A percentile compares a stretch with the other conserved stretches of the same genome.
Conservation (phyloP, 805 yeast genomes). For the Komagataella pseudopastoris region DNA sequence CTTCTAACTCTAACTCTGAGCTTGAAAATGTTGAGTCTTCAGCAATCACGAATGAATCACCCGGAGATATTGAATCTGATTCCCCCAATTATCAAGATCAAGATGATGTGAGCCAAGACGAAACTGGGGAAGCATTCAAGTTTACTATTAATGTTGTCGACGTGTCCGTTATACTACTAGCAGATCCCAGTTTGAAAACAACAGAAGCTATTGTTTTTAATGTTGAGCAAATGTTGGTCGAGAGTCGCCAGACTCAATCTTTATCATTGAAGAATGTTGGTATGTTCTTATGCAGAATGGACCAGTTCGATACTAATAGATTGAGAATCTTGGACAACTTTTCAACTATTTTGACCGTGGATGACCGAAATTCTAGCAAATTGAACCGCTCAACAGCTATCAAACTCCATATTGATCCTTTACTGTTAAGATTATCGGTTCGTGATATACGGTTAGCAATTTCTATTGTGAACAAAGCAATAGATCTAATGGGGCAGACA, state of each 20-base stretch:
- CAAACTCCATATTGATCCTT: constrained; percentile 64
- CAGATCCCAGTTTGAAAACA: constrained; percentile 54
- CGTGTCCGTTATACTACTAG: constrained; percentile 66
- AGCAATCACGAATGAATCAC: neutral
- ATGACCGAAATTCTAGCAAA: constrained; percentile 50
- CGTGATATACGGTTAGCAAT: constrained; percentile 78
- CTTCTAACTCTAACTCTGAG: neutral
- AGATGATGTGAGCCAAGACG: constrained; percentile 4
- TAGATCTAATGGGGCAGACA: constrained; percentile 27
- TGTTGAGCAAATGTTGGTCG: constrained; percentile 61
- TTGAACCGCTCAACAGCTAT: constrained; percentile 48
- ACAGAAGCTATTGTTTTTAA: constrained; percentile 88
- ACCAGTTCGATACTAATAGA: constrained; percentile 41
- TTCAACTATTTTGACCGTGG: constrained; percentile 62
- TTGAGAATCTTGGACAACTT: constrained; percentile 82
- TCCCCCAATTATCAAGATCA: neutral
- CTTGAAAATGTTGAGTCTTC: neutral
- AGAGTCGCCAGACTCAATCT: constrained; percentile 55
- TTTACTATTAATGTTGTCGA: constrained; percentile 59
- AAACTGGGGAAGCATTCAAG: constrained; percentile 19
- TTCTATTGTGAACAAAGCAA: constrained; percentile 59
- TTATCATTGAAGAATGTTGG: constrained; percentile 71
- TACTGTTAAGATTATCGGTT: constrained; percentile 69
- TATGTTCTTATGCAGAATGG: constrained; percentile 73
- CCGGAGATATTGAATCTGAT: neutral